Base-by-base conservation (phyloP, 306 rosid genomes). In the Begonia masoniana region DNA sequence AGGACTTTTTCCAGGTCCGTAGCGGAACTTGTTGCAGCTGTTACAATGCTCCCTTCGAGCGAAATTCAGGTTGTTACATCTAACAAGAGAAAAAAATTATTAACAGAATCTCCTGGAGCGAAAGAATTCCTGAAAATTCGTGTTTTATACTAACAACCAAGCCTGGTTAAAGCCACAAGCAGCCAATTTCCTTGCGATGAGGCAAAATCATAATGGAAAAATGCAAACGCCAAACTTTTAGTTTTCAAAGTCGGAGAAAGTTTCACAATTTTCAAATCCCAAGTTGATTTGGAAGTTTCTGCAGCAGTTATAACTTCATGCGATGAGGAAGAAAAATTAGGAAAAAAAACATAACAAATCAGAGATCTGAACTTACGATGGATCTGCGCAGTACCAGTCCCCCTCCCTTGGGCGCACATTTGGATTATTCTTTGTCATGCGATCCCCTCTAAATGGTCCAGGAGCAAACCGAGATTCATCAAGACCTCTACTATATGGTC, bases 401-500 rank as follows among this genome's bases (percentile, higher is more conserved):
- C 95, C 97, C 13, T 81, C 85, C 71, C 97, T 76, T 55, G 94
- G 97, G 31, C 83, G 92, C 59, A 91, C 94, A 68, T 83, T 91
- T 39, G 95, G 91, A 69, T 91, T 82, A 63, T 81, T 85, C 71
- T 88, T 85, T 51, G 74, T 56, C 41, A 54, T 43, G 49, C 78
- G 83, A 56, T 85, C 97, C 46, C 91, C 81, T 77, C 95, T 81
- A 53, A 65, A 64, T 15, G 68, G 71, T 63, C 88, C 87, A 68
- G 79, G 72, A 63, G 71, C 83, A 23, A 54, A 69, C 49, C 78
- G 68, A 52, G 84, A 74, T 41, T 93, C 78, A 67, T 76, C 87
- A 59, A 75, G 64, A 69, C 80, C 70, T 75, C 95, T 85, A 50
- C 91, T 77, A 57, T 67, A 62, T 53, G 95, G 85, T 76, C 87